These are phyloP conservation scores for Phlyctochytrium planicorne DNA, from an alignment of 192 early-diverging fungal genomes.

Conservation along the genomic window DNA sequence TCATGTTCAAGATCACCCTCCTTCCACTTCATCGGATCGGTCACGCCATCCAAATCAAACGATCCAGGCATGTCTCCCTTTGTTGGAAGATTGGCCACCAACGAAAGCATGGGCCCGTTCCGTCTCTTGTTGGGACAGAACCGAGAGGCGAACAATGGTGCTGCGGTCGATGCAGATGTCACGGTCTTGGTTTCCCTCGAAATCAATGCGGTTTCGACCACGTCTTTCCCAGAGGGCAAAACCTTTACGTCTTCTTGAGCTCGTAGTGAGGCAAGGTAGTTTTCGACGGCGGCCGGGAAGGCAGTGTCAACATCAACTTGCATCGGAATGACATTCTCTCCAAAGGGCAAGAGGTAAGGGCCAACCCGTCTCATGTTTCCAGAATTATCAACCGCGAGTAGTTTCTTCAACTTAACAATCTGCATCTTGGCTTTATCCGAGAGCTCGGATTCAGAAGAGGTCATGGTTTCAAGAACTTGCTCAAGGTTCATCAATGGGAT, in stretches of 20 bases:
- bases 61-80: too few relatives aligned
- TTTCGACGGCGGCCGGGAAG: not conserved
- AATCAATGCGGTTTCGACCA: too few relatives aligned
- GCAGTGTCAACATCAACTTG: not conserved
- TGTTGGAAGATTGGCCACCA: too few relatives aligned
- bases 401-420: not conserved
- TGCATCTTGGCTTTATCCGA: not conserved
- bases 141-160: not conserved
- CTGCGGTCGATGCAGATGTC: too few relatives aligned
- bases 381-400: too few relatives aligned
- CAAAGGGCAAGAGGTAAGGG: not conserved
- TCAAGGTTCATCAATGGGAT: not conserved
- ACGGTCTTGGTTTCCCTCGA: too few relatives aligned
- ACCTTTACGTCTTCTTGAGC: too few relatives aligned
- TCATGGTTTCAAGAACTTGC: not conserved
- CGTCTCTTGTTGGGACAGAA: not conserved
- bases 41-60: too few relatives aligned
- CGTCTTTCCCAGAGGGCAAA: too few relatives aligned
- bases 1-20: not conserved
- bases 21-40: not conserved
- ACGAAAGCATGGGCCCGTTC: too few relatives aligned
- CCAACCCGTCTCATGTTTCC: not conserved
- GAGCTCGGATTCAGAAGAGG: not conserved
- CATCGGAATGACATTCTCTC: not conserved
- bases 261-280: not conserved